phyloP scores from a whole-genome alignment of 192 early-diverging fungal genomes.

The Coemansia sp. region DNA sequence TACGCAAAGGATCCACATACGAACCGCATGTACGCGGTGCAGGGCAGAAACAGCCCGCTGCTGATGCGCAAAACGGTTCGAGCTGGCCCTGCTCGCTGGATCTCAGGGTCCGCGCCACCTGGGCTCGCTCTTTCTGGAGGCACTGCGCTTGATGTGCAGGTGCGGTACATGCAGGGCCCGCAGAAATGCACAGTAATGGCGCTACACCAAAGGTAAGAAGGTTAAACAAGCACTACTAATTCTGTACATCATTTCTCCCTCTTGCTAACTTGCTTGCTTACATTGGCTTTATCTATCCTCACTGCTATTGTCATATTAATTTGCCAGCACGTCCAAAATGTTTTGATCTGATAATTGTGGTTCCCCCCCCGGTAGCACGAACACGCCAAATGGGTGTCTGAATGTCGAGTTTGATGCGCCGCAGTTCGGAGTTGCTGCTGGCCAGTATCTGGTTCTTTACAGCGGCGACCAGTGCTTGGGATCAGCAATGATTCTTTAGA shows the following conservation, averaged over 20 bases:
- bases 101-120: constrained; percentile 32
- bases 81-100: constrained; percentile 56
- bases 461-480: constrained; percentile 64
- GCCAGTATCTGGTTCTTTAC: constrained; percentile 66
- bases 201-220: constrained; percentile 6
- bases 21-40: constrained; percentile 72
- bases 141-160: constrained; percentile 47
- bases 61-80: constrained; percentile 16
- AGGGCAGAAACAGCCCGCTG: constrained; percentile 49
- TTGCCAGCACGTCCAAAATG: too few species aligned
- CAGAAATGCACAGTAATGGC: constrained; percentile 47
- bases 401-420: constrained; percentile 56
- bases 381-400: constrained; percentile 3
- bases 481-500: constrained; percentile 56
- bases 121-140: neutral
- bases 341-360: neutral
- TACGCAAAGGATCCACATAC: constrained; percentile 61
- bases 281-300: too few species aligned
- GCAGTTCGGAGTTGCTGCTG: constrained; percentile 62
- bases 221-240: too few species aligned
- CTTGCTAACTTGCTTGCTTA: too few species aligned
- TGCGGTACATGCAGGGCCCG: constrained; percentile 63
- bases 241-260: too few species aligned
- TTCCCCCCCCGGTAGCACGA: constrained; percentile 5
- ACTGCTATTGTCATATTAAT: too few species aligned